Base-by-base conservation (phyloP, 2,329 filamentous ascomycete genomes). In the Hypoxylon sp. region DNA sequence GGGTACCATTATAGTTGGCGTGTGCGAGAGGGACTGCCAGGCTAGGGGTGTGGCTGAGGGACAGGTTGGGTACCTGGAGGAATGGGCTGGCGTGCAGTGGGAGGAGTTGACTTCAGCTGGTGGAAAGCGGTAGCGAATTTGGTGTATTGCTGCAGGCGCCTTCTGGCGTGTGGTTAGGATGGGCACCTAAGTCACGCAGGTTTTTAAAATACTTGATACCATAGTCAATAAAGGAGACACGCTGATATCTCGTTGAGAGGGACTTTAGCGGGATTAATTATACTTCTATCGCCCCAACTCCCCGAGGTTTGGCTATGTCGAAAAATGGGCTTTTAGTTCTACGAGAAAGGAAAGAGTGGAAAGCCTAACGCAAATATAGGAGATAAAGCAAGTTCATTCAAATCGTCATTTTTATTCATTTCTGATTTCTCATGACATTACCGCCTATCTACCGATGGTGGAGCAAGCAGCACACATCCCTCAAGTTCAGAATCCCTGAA, bases 71-170 rank as follows among this genome's bases (percentile, higher is more conserved):
- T 98, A 97, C 80, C 75, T 94, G 17, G 96, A 98, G 83, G 96
- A 99, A 80, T 99, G 96, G 95, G 90, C 88, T n/a, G 96, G 95
- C 5, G 96, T 98, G 70, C 96, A 99, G 80, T 99, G 95, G 96
- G 96, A 99, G 81, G 94, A 98, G 80, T 75, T 89, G 34, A 68
- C 50, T 38, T 28, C 21, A 21, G 55, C 48, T 30, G 52, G 48
- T 45, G 59, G 60, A 2, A 23, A 43, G 48, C 25, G 64, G 30
- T 34, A 62, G 63, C 36, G 61, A 49, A 43, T 51, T 50, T 30
- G 38, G n/a, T 55, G 46, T 17, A 13, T 17, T n/a, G 14, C 13
- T 23, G 23, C 25, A n/a, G n/a, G n/a, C n/a, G n/a, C 23, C 5
- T 30, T 17, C 25, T n/a, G 14, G 25, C 14, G 7, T 49, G 25